These are phyloP conservation scores for Echinosophora koreensis DNA, from an alignment of 306 rosid genomes.

Conservation along the genomic window DNA sequence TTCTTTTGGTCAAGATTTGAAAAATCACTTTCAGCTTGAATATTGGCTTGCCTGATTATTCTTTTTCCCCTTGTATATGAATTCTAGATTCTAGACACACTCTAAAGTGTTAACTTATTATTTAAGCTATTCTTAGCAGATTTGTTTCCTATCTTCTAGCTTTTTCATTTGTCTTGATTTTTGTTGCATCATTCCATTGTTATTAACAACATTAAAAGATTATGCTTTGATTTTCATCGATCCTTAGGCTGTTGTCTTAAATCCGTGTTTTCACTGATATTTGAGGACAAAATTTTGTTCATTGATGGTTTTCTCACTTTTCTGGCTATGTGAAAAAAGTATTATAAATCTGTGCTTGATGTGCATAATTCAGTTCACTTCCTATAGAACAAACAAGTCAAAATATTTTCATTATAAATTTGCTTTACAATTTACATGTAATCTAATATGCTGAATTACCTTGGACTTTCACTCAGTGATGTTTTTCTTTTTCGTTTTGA, in stretches of 20 bases:
- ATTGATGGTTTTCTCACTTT: background rate
- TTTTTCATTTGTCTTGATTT: background rate
- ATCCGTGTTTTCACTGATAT: background rate
- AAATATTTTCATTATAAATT: background rate
- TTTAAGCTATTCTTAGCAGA: background rate
- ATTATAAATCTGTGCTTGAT: background rate
- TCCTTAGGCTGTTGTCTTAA: background rate
- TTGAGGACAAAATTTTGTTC: background rate
- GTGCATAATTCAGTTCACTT: background rate
- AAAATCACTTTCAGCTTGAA: background rate
- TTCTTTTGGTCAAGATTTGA: constrained; percentile 7
- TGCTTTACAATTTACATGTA: background rate
- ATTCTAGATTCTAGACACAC: background rate
- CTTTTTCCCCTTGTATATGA: background rate
- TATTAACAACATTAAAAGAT: background rate
- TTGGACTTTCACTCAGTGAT: background rate
- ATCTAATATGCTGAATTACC: constrained; percentile 7
- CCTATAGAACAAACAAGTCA: background rate
- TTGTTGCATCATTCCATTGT: background rate
- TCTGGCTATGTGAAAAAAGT: background rate
- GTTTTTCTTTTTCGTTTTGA: background rate
- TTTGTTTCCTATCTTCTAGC: background rate
- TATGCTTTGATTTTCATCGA: background rate
- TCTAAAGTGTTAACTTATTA: background rate
- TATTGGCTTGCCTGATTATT: background rate